Conservation (phyloP, 192 early-diverging fungal species). For the Entrophospora sp. region DNA sequence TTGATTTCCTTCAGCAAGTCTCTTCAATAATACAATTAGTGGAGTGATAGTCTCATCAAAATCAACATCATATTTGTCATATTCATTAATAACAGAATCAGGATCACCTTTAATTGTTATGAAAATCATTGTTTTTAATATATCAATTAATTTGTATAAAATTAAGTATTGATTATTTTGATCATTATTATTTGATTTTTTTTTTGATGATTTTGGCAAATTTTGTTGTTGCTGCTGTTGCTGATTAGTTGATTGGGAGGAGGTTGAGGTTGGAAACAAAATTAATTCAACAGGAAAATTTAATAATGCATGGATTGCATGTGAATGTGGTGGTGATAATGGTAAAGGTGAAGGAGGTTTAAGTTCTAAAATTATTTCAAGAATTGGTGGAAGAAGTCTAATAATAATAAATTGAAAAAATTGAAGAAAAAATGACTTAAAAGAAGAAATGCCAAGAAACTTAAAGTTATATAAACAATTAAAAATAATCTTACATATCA, state of each 20-base stretch:
- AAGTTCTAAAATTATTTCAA: slow-evolving; percentile 31
- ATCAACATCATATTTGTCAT: slow-evolving; percentile 26
- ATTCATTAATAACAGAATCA: slow-evolving; percentile 30
- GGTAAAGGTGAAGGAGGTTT: slow-evolving; percentile 36
- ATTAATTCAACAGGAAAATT: slow-evolving; percentile 37
- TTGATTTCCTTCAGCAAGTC: slow-evolving; percentile 44
- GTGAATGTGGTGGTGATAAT: slow-evolving; percentile 63
- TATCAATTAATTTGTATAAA: slow-evolving; percentile 26
- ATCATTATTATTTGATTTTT: neutral
- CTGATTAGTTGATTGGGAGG: too few relatives aligned
- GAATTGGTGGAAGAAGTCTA: slow-evolving; percentile 35
- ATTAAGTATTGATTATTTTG: slow-evolving; percentile 22
- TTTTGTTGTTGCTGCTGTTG: too few relatives aligned
- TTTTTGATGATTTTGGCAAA: too few relatives aligned
- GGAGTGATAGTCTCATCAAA: slow-evolving; percentile 63
- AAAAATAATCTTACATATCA: slow-evolving; percentile 20
- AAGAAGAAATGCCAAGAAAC: neutral
- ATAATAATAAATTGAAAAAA: neutral
- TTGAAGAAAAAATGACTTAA: neutral
- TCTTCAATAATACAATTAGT: slow-evolving; percentile 53
- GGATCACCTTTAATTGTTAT: slow-evolving; percentile 31
- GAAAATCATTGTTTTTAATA: slow-evolving; percentile 23
- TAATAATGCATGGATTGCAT: slow-evolving; percentile 70
- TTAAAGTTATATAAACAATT: neutral
- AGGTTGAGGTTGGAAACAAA: slow-evolving; percentile 26